These are phyloP conservation scores for Colletotrichum chlorophyti DNA, from an alignment of 2,329 filamentous ascomycete species.

Conservation along the genomic window DNA sequence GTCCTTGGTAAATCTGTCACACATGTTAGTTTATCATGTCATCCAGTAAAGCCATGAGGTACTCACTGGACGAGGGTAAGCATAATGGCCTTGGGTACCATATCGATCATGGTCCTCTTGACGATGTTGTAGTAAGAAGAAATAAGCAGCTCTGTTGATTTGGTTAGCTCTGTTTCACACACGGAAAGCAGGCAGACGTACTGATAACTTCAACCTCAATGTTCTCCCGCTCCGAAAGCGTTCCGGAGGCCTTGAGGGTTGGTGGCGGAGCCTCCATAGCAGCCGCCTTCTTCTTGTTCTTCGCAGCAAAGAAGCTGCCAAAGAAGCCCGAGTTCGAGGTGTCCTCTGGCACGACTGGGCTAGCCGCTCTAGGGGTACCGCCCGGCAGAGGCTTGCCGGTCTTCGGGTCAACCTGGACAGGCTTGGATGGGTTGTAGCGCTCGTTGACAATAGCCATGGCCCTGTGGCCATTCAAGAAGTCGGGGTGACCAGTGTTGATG, in stretches of 20 bases:
- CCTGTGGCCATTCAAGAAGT: slow-evolving; percentile 95
- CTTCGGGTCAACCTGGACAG: slow-evolving; percentile 96
- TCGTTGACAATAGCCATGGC: slow-evolving; percentile 99
- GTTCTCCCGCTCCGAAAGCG: slow-evolving; percentile 89
- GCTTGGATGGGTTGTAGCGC: slow-evolving; percentile 80
- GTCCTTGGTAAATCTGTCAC: slow-evolving; percentile 74
- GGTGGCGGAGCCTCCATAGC: slow-evolving; percentile 97
- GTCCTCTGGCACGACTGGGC: slow-evolving; percentile 70
- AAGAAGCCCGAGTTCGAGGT: slow-evolving; percentile 83
- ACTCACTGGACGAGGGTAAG: slow-evolving; percentile 92
- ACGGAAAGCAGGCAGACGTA: slow-evolving; percentile 54
- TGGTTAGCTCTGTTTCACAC: slow-evolving; percentile 19
- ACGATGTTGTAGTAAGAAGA: slow-evolving; percentile 98
- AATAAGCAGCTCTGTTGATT: slow-evolving; percentile 80
- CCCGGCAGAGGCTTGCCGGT: slow-evolving; percentile 90
- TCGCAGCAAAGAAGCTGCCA: slow-evolving; percentile 96
- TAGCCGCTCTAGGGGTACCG: slow-evolving; percentile 74
- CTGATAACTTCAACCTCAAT: slow-evolving; percentile 99
- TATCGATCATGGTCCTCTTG: slow-evolving; percentile 98
- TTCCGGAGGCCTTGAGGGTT: slow-evolving; percentile 92
- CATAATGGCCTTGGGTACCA: slow-evolving; percentile 99
- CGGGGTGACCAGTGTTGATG: slow-evolving; percentile 97
- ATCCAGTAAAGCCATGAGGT: not conserved
- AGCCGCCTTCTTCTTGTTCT: slow-evolving; percentile 99
- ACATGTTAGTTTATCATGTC: not conserved